A percentile compares a stretch with the other conserved stretches of the same genome.
phyloP scores from a whole-genome alignment of 2,329 filamentous ascomycete genomes.

The Neophaeococcomyces mojaviensis region DNA sequence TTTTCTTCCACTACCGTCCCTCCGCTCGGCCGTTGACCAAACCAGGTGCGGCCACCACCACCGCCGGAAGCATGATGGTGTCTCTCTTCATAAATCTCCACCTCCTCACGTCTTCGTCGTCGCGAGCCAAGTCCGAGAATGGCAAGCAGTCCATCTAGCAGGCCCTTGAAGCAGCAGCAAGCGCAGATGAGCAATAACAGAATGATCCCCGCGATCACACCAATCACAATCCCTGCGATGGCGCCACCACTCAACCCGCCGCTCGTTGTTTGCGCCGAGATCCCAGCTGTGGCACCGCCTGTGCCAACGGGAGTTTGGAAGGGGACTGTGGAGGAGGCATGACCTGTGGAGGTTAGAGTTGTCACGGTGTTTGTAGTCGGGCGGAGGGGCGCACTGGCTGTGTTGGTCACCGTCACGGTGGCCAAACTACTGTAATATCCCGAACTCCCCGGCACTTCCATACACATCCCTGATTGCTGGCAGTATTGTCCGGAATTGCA shows the following conservation, averaged over 20 bases:
- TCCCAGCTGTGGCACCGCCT: slow-evolving; percentile 32
- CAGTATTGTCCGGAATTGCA: slow-evolving; percentile 40
- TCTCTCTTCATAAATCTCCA: slow-evolving; percentile 33
- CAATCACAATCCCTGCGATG: slow-evolving; percentile 46
- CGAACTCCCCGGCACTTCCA: slow-evolving; percentile 25
- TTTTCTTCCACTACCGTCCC: slow-evolving; percentile 26
- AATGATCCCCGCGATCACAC: slow-evolving; percentile 38
- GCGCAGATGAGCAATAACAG: slow-evolving; percentile 38
- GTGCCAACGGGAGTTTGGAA: slow-evolving; percentile 41
- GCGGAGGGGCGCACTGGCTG: slow-evolving; percentile 33
- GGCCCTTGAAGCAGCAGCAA: slow-evolving; percentile 37
- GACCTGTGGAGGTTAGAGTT: slow-evolving; percentile 37
- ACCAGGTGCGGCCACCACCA: slow-evolving; percentile 31
- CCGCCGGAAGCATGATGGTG: slow-evolving; percentile 16
- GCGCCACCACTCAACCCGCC: slow-evolving; percentile 41
- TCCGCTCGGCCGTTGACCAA: slow-evolving; percentile 32
- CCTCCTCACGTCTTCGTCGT: slow-evolving; percentile 30
- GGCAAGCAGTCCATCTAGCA: slow-evolving; percentile 33
- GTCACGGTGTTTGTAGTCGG: slow-evolving; percentile 37
- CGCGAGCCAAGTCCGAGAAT: slow-evolving; percentile 35
- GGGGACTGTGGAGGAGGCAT: slow-evolving; percentile 35
- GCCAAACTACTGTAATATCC: slow-evolving; percentile 31
- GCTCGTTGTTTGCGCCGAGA: slow-evolving; percentile 24
- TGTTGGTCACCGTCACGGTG: slow-evolving; percentile 28
- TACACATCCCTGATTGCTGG: slow-evolving; percentile 29